Conservation (phyloP, 257 asterid genomes). For the Solanum virginianum region DNA sequence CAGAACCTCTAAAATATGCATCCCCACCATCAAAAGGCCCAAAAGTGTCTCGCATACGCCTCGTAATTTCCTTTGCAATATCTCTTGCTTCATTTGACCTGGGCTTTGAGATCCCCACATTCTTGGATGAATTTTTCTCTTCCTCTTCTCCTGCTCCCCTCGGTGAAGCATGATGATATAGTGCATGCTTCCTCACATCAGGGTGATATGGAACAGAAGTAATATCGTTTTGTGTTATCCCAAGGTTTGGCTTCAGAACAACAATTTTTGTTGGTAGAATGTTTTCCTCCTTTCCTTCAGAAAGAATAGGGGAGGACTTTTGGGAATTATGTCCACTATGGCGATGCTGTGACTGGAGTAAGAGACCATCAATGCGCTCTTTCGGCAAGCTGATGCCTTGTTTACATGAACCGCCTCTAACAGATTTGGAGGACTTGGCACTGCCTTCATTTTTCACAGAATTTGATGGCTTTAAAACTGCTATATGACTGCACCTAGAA, state of each 20-base stretch:
- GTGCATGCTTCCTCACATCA: conserved; percentile 24
- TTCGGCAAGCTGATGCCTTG: conserved; percentile 17
- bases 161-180: conserved; percentile 11
- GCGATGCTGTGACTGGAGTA: conserved; percentile 36
- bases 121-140: conserved; percentile 24
- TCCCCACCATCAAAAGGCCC: conserved; percentile 18
- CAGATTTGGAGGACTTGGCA: conserved; percentile 36
- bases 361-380: conserved; percentile 67
- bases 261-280: conserved; percentile 65
- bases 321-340: conserved; percentile 25
- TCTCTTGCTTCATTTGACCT: conserved; percentile 48
- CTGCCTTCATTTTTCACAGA: conserved; percentile 33
- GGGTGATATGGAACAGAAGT: conserved; percentile 23
- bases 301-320: conserved; percentile 23
- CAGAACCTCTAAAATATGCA: conserved; percentile 20
- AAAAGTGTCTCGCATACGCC: conserved; percentile 40
- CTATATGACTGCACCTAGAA: conserved; percentile 28
- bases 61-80: conserved; percentile 52
- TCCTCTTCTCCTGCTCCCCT: conserved; percentile 19
- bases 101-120: conserved; percentile 21
- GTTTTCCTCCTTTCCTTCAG: conserved; percentile 23
- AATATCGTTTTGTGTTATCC: conserved; percentile 23
- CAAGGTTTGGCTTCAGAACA: conserved; percentile 70
- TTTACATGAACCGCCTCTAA: conserved; percentile 20
- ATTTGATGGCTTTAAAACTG: conserved; percentile 42